Base-by-base conservation (phyloP, 139 green algal genomes). In the Gonium pectorale region DNA sequence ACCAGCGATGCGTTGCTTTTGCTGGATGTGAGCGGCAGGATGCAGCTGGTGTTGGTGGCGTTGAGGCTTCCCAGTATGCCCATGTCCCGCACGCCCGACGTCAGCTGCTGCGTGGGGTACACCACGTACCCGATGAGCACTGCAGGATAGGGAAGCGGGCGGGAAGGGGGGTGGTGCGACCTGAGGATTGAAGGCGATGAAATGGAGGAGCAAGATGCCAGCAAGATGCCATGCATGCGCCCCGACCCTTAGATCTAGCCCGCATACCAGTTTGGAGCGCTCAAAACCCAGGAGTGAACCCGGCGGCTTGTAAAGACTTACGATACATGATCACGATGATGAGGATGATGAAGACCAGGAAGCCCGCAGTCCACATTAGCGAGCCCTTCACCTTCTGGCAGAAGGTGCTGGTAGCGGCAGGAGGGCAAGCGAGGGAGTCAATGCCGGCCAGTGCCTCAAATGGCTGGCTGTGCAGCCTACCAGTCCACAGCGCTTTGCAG, bases 71-170 rank as follows among this genome's bases (percentile, higher is more conserved):
- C 0, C 22, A 90, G 51, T 2, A 69, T 44, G 27, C 54, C 31
- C 17, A 97, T 72, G 2, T 92, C 86, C 31, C 93, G 63, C 51
- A 97, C 77, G 4, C 95, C 96, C 27, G 92, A 97, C 15, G 80
- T 73, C n/a, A 98, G 89, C 63, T 86, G 78, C 71, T 95, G 89
- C 27, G 98, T 95, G 27, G 92, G 86, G 67, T 97, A 98, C 51
- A 95, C 88, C 13, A 97, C 95, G 79, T 97, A 98, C 5, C 97
- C 97, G 11, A 87, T 93, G 17, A 98, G 81, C 0, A 90, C 94
- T 96, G 91, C 56, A 38, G 33, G 31, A 21, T 22, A 33, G 72
- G 51, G 75, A 37, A 17, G 22, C 4, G n/a, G 59, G 4, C 27
- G 38, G 54, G 54, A 24, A n/a, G 38, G 54, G 24, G 31, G 2